phyloP scores from a whole-genome alignment of 257 asterid genomes.

The Anisodus tanguticus region DNA sequence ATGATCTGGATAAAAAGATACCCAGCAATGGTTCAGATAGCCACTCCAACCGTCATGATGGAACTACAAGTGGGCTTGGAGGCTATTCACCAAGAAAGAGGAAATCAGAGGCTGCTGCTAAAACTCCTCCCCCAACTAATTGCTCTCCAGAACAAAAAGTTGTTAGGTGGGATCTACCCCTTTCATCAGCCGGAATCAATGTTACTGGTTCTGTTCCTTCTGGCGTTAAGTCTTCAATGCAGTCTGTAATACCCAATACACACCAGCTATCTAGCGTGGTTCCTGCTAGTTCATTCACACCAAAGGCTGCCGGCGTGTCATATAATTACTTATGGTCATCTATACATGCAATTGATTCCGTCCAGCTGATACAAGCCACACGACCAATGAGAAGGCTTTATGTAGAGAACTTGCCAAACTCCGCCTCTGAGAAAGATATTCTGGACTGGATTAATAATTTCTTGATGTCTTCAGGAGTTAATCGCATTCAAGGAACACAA shows the following conservation, averaged over 20 bases:
- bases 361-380: constrained; percentile 94
- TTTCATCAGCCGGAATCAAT: constrained; percentile 49
- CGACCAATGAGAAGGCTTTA: constrained; percentile 97
- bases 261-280: constrained; percentile 48
- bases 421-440: constrained; percentile 84
- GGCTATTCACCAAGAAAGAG: constrained; percentile 99
- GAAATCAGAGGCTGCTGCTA: constrained; percentile 80
- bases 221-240: constrained; percentile 43
- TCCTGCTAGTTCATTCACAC: constrained; percentile 47
- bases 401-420: constrained; percentile 77
- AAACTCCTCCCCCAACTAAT: constrained; percentile 74
- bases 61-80: constrained; percentile 84
- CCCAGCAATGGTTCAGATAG: constrained; percentile 62
- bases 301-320: constrained; percentile 51
- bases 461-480: constrained; percentile 76
- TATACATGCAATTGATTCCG: constrained; percentile 69
- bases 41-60: constrained; percentile 59
- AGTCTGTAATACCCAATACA: constrained; percentile 42
- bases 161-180: constrained; percentile 84
- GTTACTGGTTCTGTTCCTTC: constrained; percentile 41
- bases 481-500: constrained; percentile 73
- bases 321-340: constrained; percentile 51
- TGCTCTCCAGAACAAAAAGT: constrained; percentile 74
- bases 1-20: constrained; percentile 65
- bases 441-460: constrained; percentile 72